Evolutionary conservation across 768 basidiomycete genomes (phyloP), one percentile per base, ranked within the genome.

Genomic region (Kwoniella mangroviensis): DNA sequence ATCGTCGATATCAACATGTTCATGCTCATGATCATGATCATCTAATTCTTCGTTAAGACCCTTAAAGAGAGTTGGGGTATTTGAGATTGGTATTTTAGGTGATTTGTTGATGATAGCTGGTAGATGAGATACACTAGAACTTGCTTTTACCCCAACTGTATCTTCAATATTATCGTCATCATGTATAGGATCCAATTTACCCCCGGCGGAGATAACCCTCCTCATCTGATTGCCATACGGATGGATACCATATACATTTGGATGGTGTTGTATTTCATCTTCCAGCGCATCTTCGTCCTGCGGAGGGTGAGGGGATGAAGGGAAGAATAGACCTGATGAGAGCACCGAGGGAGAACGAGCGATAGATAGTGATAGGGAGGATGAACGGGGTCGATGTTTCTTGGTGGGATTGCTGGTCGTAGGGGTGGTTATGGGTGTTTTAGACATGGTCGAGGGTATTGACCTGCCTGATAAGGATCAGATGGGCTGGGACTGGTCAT

Each of bases 281-380:
- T 60, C 58, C 42, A 60, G 11, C 34, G 41, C 6, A 43, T 28
- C 11, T 41, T 43, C 45, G 19, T 49, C 45, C 19, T 49, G 45
- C 42, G 21, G 5, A 2, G 41, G 53, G 15, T 54, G 52, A 40
- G n/a, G 55, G 42, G 59, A n/a, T n/a, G 54, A 26, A 53, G 59
- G 54, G 52, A 41, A 21, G 19, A 70, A 62, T 1, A 60, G 56
- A 13, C 64, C 51, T 2, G 69, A 56, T 19, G 74, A 64, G 17
- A 70, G 53, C 28, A 70, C 53, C 11, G 69, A 64, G 15, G 72
- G 72, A 1, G 75, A 73, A 49, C 71, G 69, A 15, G 72, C 63
- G n/a, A 73, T 68, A 10, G 70, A 71, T 15, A 63, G 43, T 28
- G 66, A 66, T 7, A 67, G 21, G 22, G 68, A 68, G 9, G 71